These are phyloP conservation scores for Pseudocohnilembus persalinus DNA, from an alignment of 169 alveolate genomes.

Conservation along the genomic window DNA sequence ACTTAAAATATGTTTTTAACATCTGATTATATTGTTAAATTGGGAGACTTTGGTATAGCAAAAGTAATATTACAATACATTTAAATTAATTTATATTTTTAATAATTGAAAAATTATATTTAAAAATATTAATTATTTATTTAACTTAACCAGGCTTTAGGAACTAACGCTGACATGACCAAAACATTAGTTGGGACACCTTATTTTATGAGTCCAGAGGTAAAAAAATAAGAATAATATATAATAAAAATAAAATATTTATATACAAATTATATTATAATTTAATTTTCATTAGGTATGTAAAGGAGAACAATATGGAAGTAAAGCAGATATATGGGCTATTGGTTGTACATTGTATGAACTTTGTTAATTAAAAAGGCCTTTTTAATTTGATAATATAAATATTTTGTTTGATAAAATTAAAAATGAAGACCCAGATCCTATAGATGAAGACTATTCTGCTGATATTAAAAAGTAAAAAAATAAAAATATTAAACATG, in stretches of 20 bases:
- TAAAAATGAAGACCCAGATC: conserved; percentile 43
- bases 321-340: conserved; percentile 78
- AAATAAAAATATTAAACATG: neutral
- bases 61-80: conserved; percentile 31
- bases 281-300: conserved; percentile 23
- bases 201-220: conserved; percentile 77
- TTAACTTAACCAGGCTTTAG: conserved; percentile 28
- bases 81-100: too few relatives aligned
- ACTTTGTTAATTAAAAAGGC: conserved; percentile 56
- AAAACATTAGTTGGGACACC: conserved; percentile 71
- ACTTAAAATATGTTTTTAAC: conserved; percentile 85
- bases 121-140: too few relatives aligned
- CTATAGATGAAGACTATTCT: conserved; percentile 18
- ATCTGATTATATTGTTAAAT: conserved; percentile 76
- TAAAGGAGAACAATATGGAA: conserved; percentile 61
- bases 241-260: too few relatives aligned
- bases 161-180: conserved; percentile 57
- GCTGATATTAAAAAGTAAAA: neutral
- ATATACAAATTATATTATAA: too few relatives aligned
- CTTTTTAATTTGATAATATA: conserved; percentile 59
- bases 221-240: neutral
- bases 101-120: too few relatives aligned
- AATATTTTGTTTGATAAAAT: conserved; percentile 59
- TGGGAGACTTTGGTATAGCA: conserved; percentile 92
- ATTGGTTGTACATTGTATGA: conserved; percentile 69